A percentile compares a stretch with the other conserved stretches of the same genome.
phyloP scores from a whole-genome alignment of 2,329 filamentous ascomycete species.

The Ophiostoma quercus region DNA sequence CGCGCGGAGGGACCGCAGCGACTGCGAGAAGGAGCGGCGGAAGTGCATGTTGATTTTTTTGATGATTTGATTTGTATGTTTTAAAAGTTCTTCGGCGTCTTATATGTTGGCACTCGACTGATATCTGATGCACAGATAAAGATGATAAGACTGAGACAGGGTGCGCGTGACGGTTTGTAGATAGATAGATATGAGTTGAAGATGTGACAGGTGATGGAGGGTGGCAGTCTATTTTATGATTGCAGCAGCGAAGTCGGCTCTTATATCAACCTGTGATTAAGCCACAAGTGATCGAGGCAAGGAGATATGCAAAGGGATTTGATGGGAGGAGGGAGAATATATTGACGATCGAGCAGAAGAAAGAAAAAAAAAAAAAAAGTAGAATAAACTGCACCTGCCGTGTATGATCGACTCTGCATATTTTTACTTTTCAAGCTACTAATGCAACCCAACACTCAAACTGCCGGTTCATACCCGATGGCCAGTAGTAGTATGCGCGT shows the following conservation, averaged over 20 bases:
- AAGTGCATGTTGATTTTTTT: background rate
- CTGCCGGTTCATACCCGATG: constrained; percentile 5
- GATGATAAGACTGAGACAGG: constrained; percentile 7
- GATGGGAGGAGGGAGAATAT: background rate
- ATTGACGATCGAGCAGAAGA: background rate
- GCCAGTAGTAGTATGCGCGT: background rate
- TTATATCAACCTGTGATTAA: background rate
- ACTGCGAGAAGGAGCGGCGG: background rate
- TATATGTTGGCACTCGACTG: background rate
- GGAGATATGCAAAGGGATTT: background rate
- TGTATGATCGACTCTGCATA: background rate
- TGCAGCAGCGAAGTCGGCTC: background rate
- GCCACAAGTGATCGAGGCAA: background rate
- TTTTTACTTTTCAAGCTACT: background rate
- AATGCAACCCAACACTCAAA: background rate
- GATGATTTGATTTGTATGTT: too few relatives aligned
- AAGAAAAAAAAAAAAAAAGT: background rate
- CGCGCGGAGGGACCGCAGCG: background rate
- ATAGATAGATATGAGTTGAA: too few relatives aligned
- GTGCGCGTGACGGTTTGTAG: constrained; percentile 1
- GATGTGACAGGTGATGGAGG: background rate
- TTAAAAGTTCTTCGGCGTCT: too few relatives aligned
- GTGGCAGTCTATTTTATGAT: background rate
- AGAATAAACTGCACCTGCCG: background rate
- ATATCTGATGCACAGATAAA: background rate